Percentiles rank a stretch among this genome's conserved stretches.
phyloP scores from a whole-genome alignment of 1,284 basidiomycete species.

The Somion occarium region DNA sequence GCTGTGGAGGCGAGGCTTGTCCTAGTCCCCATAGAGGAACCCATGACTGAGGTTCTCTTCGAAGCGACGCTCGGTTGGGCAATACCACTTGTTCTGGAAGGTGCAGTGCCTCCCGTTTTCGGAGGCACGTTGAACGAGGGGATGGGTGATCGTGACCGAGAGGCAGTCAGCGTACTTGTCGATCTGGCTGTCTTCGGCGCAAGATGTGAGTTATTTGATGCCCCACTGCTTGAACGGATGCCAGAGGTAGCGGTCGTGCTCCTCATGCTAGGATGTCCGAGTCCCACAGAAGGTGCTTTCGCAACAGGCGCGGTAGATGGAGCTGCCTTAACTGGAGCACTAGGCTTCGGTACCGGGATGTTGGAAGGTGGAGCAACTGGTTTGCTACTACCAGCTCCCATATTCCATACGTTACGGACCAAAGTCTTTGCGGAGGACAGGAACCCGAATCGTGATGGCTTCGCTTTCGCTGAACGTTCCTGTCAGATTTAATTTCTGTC shows the following conservation, averaged over 20 bases:
- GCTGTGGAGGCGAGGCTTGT: slow-evolving; percentile 19
- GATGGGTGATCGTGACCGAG: slow-evolving; percentile 24
- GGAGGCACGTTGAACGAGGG: slow-evolving; percentile 24
- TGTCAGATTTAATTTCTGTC: slow-evolving; percentile 3
- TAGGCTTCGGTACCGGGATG: slow-evolving; percentile 22
- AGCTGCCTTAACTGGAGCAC: neutral
- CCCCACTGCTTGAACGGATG: neutral
- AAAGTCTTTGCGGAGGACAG: slow-evolving; percentile 35
- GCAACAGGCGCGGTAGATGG: slow-evolving; percentile 5
- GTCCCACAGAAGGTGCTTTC: neutral
- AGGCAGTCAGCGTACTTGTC: slow-evolving; percentile 14
- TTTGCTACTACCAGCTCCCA: slow-evolving; percentile 20
- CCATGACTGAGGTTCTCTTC: slow-evolving; percentile 23
- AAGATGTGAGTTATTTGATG: slow-evolving; percentile 10
- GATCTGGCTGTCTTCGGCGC: slow-evolving; percentile 15
- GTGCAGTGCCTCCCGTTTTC: slow-evolving; percentile 7
- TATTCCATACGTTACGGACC: slow-evolving; percentile 35
- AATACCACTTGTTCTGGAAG: slow-evolving; percentile 9
- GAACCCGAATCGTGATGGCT: slow-evolving; percentile 32
- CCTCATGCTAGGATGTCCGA: slow-evolving; percentile 2
- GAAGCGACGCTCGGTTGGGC: slow-evolving; percentile 14
- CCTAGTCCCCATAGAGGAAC: slow-evolving; percentile 35
- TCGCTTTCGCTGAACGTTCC: slow-evolving; percentile 22
- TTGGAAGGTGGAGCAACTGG: slow-evolving; percentile 14
- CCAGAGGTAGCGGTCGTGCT: neutral